Percentiles rank a stretch among this genome's conserved stretches.
These are phyloP conservation scores for Epichloe festucae DNA, from an alignment of 2,329 filamentous ascomycete genomes.

Conservation along the genomic window DNA sequence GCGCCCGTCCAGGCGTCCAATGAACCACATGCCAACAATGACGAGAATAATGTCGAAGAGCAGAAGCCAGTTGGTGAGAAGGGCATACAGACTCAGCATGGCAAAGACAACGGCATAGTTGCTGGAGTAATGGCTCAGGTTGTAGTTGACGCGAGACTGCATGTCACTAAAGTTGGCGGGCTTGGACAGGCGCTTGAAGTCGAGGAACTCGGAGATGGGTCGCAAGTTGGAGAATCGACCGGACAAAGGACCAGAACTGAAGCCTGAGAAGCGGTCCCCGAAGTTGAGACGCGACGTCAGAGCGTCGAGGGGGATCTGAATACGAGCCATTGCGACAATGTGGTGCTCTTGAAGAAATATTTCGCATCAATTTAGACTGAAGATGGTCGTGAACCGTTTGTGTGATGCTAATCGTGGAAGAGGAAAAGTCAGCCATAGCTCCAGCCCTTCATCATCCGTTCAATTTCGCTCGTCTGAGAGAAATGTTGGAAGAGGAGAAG, in stretches of 20 bases:
- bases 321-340: slow-evolving; percentile 54
- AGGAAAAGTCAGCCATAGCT: background rate
- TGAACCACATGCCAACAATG: slow-evolving; percentile 75
- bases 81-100: slow-evolving; percentile 90
- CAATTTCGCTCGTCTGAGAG: background rate
- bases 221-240: slow-evolving; percentile 85
- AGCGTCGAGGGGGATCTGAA: slow-evolving; percentile 85
- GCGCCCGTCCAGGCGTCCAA: slow-evolving; percentile 76
- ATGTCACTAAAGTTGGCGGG: slow-evolving; percentile 81
- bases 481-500: background rate
- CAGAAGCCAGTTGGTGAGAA: slow-evolving; percentile 75
- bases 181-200: slow-evolving; percentile 91
- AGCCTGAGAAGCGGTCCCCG: slow-evolving; percentile 67
- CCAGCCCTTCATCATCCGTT: background rate
- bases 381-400: background rate
- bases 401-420: background rate
- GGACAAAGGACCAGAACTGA: slow-evolving; percentile 66
- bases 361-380: background rate
- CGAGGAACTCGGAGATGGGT: slow-evolving; percentile 85
- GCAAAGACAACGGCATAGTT: slow-evolving; percentile 92
- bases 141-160: slow-evolving; percentile 92
- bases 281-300: slow-evolving; percentile 86
- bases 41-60: slow-evolving; percentile 90
- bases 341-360: background rate
- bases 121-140: slow-evolving; percentile 92